Base-by-base conservation (phyloP, 192 early-diverging fungal genomes). In the Spizellomyces punctatus region DNA sequence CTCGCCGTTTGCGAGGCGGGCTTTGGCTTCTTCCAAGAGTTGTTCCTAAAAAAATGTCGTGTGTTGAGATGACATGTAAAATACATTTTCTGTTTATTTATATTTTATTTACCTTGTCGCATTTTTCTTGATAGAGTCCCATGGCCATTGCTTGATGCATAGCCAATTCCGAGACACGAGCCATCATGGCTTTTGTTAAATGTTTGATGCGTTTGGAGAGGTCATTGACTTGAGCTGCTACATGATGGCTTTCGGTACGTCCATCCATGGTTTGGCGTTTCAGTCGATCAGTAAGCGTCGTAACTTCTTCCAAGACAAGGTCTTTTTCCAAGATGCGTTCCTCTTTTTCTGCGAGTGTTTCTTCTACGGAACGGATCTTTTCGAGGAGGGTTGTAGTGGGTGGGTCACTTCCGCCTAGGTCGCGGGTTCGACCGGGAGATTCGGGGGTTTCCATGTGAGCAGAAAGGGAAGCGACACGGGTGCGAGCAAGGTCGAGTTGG, bases 131-230 rank as follows among this genome's bases (percentile, higher is more conserved):
- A 62, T 88, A 88, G n/a, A 88, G 72, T n/a, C 74, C 79, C 77
- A 88, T 79, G 6, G 87, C 81, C 67, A 80, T 62, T 3, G 83
- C 83, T 58, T 88, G 87, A 69, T 88, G 77, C 86, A 88, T 88
- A 4, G 87, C 86, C 42, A 88, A 73, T 72, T 88, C 87, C 0
- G 82, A 83, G 9, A 88, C 82, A 46, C 74, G 71, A 8, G 83
- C 85, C 85, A 87, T 88, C 76, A 85, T 82, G 21, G 78, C 73
- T 27, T 74, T 64, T n/a, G 87, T 84, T 5, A 78, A 36, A 45
- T 79, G 61, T 66, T 84, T 88, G 55, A 88, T 82, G 48, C 77
- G 76, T 59, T 82, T 83, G 4, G 85, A 74, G 5, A 88, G 56
- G 16, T 86, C 84, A 71, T 88, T 88, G 50, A 88, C 57, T 58